phyloP scores from a whole-genome alignment of 345 rosid genomes.

The Euphorbia lathyris region DNA sequence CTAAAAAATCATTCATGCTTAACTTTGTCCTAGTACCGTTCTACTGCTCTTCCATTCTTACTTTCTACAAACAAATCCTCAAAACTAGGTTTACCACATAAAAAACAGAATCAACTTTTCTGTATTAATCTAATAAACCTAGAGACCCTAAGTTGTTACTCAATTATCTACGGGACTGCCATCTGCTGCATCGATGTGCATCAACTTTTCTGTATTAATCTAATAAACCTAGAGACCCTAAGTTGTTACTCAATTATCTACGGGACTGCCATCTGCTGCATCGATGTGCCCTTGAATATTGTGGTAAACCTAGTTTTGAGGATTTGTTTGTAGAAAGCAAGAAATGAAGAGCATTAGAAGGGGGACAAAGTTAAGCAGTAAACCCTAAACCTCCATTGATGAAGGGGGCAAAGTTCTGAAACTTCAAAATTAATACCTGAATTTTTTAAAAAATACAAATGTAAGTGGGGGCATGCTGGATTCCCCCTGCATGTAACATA shows the following conservation, averaged over 20 bases:
- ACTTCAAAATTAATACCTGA: no score
- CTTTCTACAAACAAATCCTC: slow-evolving; percentile 18
- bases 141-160: background rate
- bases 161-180: slow-evolving; percentile 39
- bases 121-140: background rate
- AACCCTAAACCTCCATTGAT: no score
- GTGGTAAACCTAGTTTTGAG: no score
- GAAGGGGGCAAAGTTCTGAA: no score
- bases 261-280: slow-evolving; percentile 79
- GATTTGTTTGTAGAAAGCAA: no score
- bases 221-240: background rate
- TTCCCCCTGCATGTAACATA: no score
- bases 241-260: slow-evolving; percentile 2
- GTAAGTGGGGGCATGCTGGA: no score
- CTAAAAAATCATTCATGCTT: slow-evolving; percentile 9
- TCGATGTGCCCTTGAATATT: no score
- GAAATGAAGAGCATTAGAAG: no score
- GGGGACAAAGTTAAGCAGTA: no score
- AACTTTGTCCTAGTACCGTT: background rate
- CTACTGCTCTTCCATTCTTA: slow-evolving; percentile 3
- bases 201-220: background rate
- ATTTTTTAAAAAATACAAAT: no score
- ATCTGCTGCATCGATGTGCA: slow-evolving; percentile 82
- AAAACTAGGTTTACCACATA: background rate
- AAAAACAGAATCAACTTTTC: background rate